Base-by-base conservation (phyloP, 345 rosid genomes). In the Pugionium dolabratum region DNA sequence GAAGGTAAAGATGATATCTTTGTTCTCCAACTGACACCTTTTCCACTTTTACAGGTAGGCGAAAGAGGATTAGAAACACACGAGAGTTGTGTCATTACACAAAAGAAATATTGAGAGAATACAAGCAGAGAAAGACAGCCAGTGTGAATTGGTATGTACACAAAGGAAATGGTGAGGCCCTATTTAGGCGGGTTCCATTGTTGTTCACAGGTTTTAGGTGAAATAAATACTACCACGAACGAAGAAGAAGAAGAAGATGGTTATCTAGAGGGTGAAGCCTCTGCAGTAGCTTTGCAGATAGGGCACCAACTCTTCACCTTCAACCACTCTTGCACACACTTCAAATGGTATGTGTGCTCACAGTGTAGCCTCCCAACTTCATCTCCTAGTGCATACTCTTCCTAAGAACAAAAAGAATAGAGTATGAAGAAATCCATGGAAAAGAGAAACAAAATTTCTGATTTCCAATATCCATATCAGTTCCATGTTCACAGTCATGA, bases 291-390 rank as follows among this genome's bases (percentile, higher is more conserved):
- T 80, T 83, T 95, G 83, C 97, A 95, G 70, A 91, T 75, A 11
- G 99, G 96, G 70, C 99, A 89, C 97, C 99, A 89, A 36, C 86
- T 95, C 84, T 91, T 95, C 64, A 89, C 73, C 78, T 84, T 78
- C 75, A 89, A 80, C 99, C 99, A 95, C 74, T 83, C 86, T 29
- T 79, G 84, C 79, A 84, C 66, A 78, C 97, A 95, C 18, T 61
- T 71, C 43, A 77, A 7, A 47, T 95, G 96, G 75, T 85, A 91
- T 63, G 36, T 55, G 57, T 95, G 99, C 79, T 82, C 83, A 62
- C 99, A 95, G 8, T 70, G 81, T 76, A 95, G 77, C 71, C 79
- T 81, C 63, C 99, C 97, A 55, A 86, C 62, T 77, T 87, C 91
- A 70, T 87, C 94, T 70, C 93, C 94, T 7, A 34, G 57, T 5